Percentiles rank a stretch among this genome's conserved stretches.
phyloP scores from a whole-genome alignment of 345 rosid genomes.

The Cochlearia excelsa region DNA sequence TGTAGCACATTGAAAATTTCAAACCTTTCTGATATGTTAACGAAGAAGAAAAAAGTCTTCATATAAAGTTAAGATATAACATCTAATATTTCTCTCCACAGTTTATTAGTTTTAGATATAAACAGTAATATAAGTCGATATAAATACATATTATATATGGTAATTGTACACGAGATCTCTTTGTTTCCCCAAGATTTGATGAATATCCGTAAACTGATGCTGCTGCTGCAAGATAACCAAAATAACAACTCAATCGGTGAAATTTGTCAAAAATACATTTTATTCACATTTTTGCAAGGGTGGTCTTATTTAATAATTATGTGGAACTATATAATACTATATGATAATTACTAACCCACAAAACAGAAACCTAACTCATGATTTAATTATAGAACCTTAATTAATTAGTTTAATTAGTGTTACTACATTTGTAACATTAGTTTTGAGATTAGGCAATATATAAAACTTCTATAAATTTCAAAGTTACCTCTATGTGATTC shows the following conservation, averaged over 20 bases:
- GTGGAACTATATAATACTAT: background rate
- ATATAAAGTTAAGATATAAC: slow-evolving; percentile 12
- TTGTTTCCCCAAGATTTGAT: slow-evolving; percentile 18
- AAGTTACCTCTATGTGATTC: slow-evolving; percentile 31
- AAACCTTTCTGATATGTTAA: background rate
- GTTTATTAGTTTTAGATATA: slow-evolving; percentile 1
- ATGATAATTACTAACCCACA: slow-evolving; percentile 4
- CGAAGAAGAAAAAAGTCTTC: slow-evolving; percentile 5
- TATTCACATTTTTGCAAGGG: too few species aligned
- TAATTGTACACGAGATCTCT: slow-evolving; percentile 30
- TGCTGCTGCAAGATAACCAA: slow-evolving; percentile 28
- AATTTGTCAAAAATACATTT: slow-evolving; percentile 8
- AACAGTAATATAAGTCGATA: background rate
- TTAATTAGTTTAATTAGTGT: background rate
- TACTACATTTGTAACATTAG: background rate
- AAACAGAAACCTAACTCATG: slow-evolving; percentile 2
- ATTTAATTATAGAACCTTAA: background rate
- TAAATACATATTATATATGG: slow-evolving; percentile 23
- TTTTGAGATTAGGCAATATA: background rate
- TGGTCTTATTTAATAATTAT: background rate
- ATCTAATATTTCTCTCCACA: background rate
- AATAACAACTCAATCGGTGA: background rate
- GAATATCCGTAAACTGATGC: slow-evolving; percentile 30
- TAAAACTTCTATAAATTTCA: background rate
- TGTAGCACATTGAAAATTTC: too few species aligned